Conservation (phyloP, 495 filamentous ascomycete species). For the Xylaria nigripes region DNA sequence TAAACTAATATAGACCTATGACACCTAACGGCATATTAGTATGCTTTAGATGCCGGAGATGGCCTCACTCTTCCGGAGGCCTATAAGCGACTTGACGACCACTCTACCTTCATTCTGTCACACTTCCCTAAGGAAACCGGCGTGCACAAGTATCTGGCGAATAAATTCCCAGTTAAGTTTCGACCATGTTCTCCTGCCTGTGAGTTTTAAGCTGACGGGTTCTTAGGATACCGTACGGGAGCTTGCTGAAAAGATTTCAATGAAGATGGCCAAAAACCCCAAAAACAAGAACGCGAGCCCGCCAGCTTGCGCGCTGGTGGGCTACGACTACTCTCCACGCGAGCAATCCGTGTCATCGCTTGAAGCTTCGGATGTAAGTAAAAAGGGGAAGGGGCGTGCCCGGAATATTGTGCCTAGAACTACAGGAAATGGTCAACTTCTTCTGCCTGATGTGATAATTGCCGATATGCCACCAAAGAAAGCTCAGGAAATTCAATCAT, state of each 20-base stretch:
- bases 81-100: conserved; percentile 25
- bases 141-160: conserved; percentile 30
- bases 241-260: conserved; percentile 11
- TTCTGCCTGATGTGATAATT: not conserved
- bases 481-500: not conserved
- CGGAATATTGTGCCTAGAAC: conserved; percentile 12
- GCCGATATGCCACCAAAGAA: conserved; percentile 5
- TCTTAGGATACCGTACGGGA: conserved; percentile 12
- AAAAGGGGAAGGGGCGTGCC: conserved; percentile 11
- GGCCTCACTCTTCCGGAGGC: conserved; percentile 35
- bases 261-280: not conserved
- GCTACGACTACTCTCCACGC: conserved; percentile 11
- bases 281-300: not conserved
- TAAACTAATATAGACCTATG: not conserved
- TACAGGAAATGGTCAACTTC: conserved; percentile 8
- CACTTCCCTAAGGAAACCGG: conserved; percentile 35
- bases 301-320: conserved; percentile 7
- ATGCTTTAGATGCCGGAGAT: conserved; percentile 34
- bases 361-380: conserved; percentile 11
- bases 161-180: conserved; percentile 26
- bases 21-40: conserved; percentile 23
- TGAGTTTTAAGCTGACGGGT: not conserved
- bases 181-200: not conserved
- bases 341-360: conserved; percentile 16
- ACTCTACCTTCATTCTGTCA: conserved; percentile 33